These are phyloP conservation scores for Penicillium sp. DNA, from an alignment of 2,329 filamentous ascomycete species.

Conservation along the genomic window DNA sequence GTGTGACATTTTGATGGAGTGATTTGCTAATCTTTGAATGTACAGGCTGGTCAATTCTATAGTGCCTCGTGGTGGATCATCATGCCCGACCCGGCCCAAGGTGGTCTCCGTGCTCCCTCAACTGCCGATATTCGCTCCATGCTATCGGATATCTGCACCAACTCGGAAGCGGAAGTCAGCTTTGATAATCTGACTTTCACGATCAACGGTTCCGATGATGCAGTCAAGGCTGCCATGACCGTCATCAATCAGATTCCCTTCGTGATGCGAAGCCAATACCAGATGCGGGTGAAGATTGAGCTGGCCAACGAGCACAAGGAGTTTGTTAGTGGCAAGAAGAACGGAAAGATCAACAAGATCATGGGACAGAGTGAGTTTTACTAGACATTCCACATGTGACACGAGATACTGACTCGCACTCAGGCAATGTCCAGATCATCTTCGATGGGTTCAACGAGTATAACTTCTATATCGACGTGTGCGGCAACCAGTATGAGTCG, in stretches of 20 bases:
- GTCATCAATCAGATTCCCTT: constrained; percentile 92
- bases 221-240: constrained; percentile 90
- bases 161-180: constrained; percentile 89
- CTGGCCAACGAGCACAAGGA: constrained; percentile 99
- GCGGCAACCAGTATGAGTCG: constrained; percentile 85
- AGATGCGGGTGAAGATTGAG: constrained; percentile 97
- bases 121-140: constrained; percentile 77
- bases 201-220: constrained; percentile 92
- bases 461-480: constrained; percentile 99
- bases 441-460: constrained; percentile 99
- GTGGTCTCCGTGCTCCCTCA: constrained; percentile 58
- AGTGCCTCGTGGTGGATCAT: constrained; percentile 95
- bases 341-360: constrained; percentile 99
- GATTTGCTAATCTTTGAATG: constrained; percentile 1
- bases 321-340: constrained; percentile 99
- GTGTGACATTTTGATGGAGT: not conserved
- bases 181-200: constrained; percentile 94
- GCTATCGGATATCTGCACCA: constrained; percentile 92
- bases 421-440: constrained; percentile 93
- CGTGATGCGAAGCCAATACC: constrained; percentile 80
- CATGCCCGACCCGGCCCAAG: constrained; percentile 64
- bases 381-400: constrained; percentile 7
- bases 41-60: constrained; percentile 90
- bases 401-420: constrained; percentile 1
- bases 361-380: constrained; percentile 86